These are phyloP conservation scores for Hemileccinum hortonii DNA, from an alignment of 1,284 basidiomycete genomes.

Conservation along the genomic window DNA sequence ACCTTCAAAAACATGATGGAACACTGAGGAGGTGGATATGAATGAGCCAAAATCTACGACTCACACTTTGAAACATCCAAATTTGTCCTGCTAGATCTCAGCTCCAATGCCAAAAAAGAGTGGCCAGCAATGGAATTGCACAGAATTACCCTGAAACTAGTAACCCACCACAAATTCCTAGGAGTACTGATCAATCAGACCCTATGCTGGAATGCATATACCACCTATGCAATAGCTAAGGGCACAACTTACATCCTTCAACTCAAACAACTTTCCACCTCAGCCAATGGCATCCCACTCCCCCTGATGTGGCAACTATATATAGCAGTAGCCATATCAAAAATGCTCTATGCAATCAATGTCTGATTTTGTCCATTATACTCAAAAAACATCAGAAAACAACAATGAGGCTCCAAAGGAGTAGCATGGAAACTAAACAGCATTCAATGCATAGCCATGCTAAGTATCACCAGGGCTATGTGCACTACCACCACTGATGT, in stretches of 20 bases:
- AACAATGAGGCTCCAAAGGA: neutral
- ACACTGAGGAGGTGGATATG: neutral
- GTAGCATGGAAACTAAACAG: constrained; percentile 9
- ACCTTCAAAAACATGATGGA: neutral
- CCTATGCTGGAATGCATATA: no score
- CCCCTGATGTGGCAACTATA: no score
- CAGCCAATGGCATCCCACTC: neutral
- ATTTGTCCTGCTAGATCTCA: neutral
- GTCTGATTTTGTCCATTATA: constrained; percentile 25
- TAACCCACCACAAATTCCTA: neutral
- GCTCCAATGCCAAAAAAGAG: no score
- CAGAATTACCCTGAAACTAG: neutral
- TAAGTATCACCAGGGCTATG: neutral
- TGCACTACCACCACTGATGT: neutral
- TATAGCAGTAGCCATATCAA: constrained; percentile 25
- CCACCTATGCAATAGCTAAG: neutral
- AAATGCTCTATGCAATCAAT: constrained; percentile 31
- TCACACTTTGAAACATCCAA: neutral
- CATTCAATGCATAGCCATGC: constrained; percentile 28
- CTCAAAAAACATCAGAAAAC: neutral
- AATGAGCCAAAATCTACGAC: neutral
- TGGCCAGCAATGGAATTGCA: no score
- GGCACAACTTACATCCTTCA: constrained; percentile 6
- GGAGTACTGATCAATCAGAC: neutral
- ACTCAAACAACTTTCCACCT: neutral